A percentile compares a stretch with the other conserved stretches of the same genome.
Evolutionary conservation across 768 basidiomycete genomes (phyloP).

Genomic region (Agrocybe chaxingu): DNA sequence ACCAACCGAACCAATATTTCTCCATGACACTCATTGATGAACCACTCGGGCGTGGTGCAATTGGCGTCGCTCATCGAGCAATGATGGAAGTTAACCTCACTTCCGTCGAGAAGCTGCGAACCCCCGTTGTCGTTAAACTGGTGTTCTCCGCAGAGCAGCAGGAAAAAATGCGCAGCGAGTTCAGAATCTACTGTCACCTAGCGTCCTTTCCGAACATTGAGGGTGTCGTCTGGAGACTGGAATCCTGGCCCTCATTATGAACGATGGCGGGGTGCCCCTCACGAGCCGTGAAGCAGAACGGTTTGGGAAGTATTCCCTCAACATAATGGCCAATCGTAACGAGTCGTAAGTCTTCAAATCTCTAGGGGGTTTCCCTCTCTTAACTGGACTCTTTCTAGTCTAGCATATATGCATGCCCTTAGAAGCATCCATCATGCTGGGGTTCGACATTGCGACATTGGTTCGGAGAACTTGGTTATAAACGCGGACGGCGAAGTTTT

Average conservation of each 20-base stretch:
- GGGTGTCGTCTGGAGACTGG: slow-evolving; percentile 2
- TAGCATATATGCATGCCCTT: no score
- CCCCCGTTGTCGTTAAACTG: slow-evolving; percentile 2
- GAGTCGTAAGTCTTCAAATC: no score
- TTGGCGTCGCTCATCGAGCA: slow-evolving; percentile 9
- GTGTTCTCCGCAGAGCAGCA: slow-evolving; percentile 2
- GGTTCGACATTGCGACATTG: no score
- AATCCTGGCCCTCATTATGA: background rate
- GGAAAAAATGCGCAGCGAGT: background rate
- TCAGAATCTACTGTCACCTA: background rate
- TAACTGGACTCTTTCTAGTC: no score
- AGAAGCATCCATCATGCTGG: no score
- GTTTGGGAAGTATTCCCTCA: no score
- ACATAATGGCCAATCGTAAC: no score
- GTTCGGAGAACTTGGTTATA: no score
- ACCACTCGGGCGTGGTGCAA: slow-evolving; percentile 8
- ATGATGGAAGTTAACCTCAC: background rate
- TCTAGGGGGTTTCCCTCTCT: no score
- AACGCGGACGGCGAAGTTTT: no score
- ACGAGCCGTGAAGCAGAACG: no score
- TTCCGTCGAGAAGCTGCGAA: background rate
- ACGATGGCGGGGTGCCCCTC: no score
- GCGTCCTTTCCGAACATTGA: background rate
- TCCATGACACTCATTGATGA: slow-evolving; percentile 1
- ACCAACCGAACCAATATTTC: background rate